phyloP scores from a whole-genome alignment of 345 rosid species.

The Pseudoturritis turrita region DNA sequence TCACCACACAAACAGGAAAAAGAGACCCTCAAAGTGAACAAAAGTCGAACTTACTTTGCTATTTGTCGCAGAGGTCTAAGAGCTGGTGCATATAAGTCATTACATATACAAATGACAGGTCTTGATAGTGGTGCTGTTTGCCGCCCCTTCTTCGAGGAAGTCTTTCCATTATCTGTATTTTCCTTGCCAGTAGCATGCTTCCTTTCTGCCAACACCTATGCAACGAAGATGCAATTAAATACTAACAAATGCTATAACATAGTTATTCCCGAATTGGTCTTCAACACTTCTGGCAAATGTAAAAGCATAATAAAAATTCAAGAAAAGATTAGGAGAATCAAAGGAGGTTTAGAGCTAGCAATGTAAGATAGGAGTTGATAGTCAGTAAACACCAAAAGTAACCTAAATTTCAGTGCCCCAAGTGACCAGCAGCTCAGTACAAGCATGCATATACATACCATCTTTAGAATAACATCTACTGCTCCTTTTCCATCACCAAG shows the following conservation, averaged over 20 bases:
- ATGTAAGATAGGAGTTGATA: neutral
- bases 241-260: neutral
- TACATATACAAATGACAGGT: constrained; percentile 82
- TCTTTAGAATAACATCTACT: constrained; percentile 82
- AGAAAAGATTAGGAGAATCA: neutral
- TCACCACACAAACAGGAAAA: neutral
- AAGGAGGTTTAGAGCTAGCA: constrained; percentile 3
- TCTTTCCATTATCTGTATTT: constrained; percentile 48
- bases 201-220: constrained; percentile 72
- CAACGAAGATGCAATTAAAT: neutral
- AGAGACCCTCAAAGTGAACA: neutral
- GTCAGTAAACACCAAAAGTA: neutral
- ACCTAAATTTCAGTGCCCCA: neutral
- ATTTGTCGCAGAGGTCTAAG: constrained; percentile 88
- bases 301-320: neutral
- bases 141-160: constrained; percentile 52
- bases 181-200: constrained; percentile 57
- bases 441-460: constrained; percentile 50
- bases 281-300: neutral
- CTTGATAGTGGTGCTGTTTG: constrained; percentile 61
- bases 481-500: constrained; percentile 98
- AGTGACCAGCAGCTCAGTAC: constrained; percentile 1
- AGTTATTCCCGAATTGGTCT: neutral
- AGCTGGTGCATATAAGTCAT: constrained; percentile 90
- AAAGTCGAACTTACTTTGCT: constrained; percentile 67